These are phyloP conservation scores for Phytophthora cactorum DNA, from an alignment of 352 stramenopile species.

Conservation along the genomic window DNA sequence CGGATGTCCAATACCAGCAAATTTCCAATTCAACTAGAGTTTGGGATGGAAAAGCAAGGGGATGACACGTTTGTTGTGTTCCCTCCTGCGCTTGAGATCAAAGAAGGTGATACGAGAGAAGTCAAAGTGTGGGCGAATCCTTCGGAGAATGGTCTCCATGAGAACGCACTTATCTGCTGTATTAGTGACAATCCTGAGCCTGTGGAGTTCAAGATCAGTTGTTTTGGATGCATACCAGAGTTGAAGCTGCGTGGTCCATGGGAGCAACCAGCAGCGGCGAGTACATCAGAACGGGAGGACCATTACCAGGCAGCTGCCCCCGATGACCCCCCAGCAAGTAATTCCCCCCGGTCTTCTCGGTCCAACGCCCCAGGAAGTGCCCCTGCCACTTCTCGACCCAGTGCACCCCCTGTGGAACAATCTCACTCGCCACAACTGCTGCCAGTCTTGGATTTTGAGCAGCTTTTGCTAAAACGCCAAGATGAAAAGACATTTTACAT, in stretches of 20 bases:
- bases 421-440: conserved; percentile 14
- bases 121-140: conserved; percentile 93
- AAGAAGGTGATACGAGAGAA: conserved; percentile 91
- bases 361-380: conserved; percentile 24
- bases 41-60: conserved; percentile 43
- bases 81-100: conserved; percentile 75
- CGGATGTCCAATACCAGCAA: conserved; percentile 91
- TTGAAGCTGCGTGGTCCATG: conserved; percentile 87
- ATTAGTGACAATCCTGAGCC: conserved; percentile 92
- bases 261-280: conserved; percentile 70
- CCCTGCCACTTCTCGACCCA: conserved; percentile 29
- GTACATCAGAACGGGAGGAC: conserved; percentile 50
- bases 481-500: conserved; percentile 91
- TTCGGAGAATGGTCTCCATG: conserved; percentile 52
- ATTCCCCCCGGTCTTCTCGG: conserved; percentile 25
- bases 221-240: conserved; percentile 82
- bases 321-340: conserved; percentile 15
- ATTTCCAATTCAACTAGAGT: conserved; percentile 76
- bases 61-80: conserved; percentile 72
- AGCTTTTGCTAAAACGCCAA: conserved; percentile 88
- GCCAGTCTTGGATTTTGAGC: conserved; percentile 90
- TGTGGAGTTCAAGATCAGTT: conserved; percentile 87
- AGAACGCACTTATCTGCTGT: conserved; percentile 89
- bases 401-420: conserved; percentile 10
- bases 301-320: conserved; percentile 3